A percentile compares a stretch with the other conserved stretches of the same genome.
phyloP scores from a whole-genome alignment of 129 eudicot species.

The Chrysanthemum makinoi region DNA sequence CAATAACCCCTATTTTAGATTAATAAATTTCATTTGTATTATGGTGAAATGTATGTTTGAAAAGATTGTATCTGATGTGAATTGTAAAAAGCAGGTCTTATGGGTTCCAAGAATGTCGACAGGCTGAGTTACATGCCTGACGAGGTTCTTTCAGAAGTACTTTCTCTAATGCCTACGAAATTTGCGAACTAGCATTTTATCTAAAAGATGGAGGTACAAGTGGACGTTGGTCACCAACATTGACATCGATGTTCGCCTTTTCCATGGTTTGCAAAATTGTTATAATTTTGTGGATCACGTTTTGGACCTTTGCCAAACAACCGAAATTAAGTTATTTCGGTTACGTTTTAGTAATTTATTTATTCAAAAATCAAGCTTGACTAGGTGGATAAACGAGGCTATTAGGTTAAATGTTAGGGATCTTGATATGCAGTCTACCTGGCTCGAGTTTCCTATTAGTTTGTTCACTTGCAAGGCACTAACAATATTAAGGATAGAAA shows the following conservation, averaged over 20 bases:
- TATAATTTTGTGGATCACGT: conserved; percentile 9
- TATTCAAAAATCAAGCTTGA: not conserved
- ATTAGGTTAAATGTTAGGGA: not conserved
- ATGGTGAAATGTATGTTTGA: no score
- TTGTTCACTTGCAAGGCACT: conserved; percentile 11
- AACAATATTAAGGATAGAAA: no score
- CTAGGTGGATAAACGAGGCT: conserved; percentile 22
- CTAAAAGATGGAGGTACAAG: conserved; percentile 23
- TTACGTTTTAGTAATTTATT: not conserved
- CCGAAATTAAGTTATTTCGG: not conserved
- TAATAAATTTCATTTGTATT: no score
- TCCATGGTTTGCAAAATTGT: not conserved
- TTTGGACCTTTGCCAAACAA: not conserved
- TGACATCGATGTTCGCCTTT: conserved; percentile 15
- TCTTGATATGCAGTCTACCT: not conserved
- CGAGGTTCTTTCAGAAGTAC: not conserved
- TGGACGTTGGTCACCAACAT: conserved; percentile 17
- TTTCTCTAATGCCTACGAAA: conserved; percentile 23
- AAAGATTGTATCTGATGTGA: no score
- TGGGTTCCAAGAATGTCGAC: no score
- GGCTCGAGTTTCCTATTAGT: not conserved
- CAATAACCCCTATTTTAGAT: no score
- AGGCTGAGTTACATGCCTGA: no score
- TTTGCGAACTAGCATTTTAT: conserved; percentile 22
- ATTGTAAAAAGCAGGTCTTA: no score